Percentiles rank a stretch among this genome's conserved stretches.
These are phyloP conservation scores for Linanthus parryae DNA, from an alignment of 148 eudicot species.

Conservation along the genomic window DNA sequence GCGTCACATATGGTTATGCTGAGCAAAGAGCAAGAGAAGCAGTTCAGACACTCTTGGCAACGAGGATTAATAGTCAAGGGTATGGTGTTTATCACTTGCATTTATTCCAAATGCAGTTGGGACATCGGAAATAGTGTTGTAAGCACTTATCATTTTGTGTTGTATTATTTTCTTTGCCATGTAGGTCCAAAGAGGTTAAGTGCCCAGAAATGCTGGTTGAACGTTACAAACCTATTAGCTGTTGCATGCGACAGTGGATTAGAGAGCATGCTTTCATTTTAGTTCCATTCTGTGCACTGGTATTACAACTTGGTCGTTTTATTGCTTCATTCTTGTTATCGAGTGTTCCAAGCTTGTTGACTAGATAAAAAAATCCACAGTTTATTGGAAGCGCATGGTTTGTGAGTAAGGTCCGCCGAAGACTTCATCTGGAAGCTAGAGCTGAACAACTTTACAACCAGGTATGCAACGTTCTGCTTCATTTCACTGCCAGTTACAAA, in stretches of 20 bases:
- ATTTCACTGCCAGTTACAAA: background rate
- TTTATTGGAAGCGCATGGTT: constrained; percentile 40
- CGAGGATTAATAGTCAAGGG: constrained; percentile 46
- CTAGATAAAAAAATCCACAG: constrained; percentile 53
- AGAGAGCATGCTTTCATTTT: constrained; percentile 40
- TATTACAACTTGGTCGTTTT: constrained; percentile 36
- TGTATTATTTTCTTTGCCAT: constrained; percentile 9
- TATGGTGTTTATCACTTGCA: constrained; percentile 21
- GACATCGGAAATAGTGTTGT: too few species aligned
- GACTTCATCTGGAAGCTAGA: constrained; percentile 51
- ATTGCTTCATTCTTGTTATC: constrained; percentile 26
- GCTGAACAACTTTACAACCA: constrained; percentile 82
- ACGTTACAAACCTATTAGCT: constrained; percentile 50
- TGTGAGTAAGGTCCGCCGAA: constrained; percentile 43
- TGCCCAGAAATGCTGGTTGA: constrained; percentile 67
- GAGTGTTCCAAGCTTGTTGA: constrained; percentile 35
- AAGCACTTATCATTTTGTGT: too few species aligned
- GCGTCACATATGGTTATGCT: constrained; percentile 29
- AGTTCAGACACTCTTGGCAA: constrained; percentile 39
- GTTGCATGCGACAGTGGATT: constrained; percentile 59
- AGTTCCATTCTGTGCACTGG: constrained; percentile 58
- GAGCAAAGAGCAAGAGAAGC: constrained; percentile 54
- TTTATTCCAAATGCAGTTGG: too few species aligned
- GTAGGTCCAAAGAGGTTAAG: constrained; percentile 66
- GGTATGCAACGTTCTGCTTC: constrained; percentile 32